Percentiles rank a stretch among this genome's conserved stretches.
Evolutionary conservation across 345 rosid genomes (phyloP).

Genomic region (Hibiscus trionum): DNA sequence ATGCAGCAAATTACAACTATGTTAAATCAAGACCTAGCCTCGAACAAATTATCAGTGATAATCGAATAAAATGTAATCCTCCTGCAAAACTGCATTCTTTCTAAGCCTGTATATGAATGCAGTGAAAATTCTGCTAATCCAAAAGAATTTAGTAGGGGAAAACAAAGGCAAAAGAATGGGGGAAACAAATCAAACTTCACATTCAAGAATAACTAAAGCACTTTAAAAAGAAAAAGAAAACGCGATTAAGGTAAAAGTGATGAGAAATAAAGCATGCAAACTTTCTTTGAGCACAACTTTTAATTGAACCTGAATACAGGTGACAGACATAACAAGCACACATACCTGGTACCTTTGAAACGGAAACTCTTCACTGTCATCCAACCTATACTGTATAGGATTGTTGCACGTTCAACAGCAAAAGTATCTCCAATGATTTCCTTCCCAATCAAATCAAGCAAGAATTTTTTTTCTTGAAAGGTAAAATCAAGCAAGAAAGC

Average conservation of each 20-base stretch:
- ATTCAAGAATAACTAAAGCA: too few species aligned
- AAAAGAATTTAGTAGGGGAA: neutral
- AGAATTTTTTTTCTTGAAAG: too few species aligned
- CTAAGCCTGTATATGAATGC: neutral
- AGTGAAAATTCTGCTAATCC: neutral
- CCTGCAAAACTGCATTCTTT: neutral
- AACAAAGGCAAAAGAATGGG: neutral
- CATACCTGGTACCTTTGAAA: slow-evolving; percentile 53
- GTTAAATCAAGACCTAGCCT: neutral
- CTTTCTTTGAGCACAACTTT: neutral
- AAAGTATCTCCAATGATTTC: slow-evolving; percentile 54
- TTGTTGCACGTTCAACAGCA: slow-evolving; percentile 58
- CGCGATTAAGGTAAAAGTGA: neutral
- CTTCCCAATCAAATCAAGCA: slow-evolving; percentile 43
- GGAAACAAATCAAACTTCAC: too few species aligned
- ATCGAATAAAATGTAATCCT: neutral
- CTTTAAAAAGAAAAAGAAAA: neutral
- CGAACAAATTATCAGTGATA: neutral
- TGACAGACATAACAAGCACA: neutral
- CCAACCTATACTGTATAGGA: slow-evolving; percentile 63
- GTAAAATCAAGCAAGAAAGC: slow-evolving; percentile 27
- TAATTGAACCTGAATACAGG: neutral
- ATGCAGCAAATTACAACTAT: neutral
- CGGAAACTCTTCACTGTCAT: slow-evolving; percentile 41
- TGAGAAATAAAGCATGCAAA: neutral